A percentile compares a stretch with the other conserved stretches of the same genome.
These are phyloP conservation scores for Lachnellula suecica DNA, from an alignment of 2,329 filamentous ascomycete genomes.

Conservation along the genomic window DNA sequence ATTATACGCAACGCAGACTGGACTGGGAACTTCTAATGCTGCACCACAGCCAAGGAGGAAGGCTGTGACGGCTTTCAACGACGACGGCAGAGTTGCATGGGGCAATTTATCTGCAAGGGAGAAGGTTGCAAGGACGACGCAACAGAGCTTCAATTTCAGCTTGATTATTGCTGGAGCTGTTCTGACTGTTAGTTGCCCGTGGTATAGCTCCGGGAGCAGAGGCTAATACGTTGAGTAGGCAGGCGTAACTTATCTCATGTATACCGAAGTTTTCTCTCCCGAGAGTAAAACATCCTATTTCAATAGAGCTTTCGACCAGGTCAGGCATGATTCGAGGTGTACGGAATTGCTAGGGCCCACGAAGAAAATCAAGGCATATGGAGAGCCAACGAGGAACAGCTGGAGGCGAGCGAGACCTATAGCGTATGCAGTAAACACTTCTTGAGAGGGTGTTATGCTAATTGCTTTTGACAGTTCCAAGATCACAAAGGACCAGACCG, in stretches of 20 bases:
- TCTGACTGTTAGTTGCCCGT: constrained; percentile 61
- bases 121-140: constrained; percentile 80
- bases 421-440: constrained; percentile 42
- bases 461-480: constrained; percentile 52
- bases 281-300: constrained; percentile 86
- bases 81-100: constrained; percentile 83
- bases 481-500: constrained; percentile 67
- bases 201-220: background rate
- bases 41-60: constrained; percentile 52
- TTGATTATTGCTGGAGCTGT: constrained; percentile 73
- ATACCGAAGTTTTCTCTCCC: constrained; percentile 78
- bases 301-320: constrained; percentile 78
- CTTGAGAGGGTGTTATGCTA: constrained; percentile 24
- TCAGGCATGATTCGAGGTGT: constrained; percentile 72
- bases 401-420: constrained; percentile 71
- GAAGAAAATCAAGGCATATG: constrained; percentile 76
- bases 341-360: constrained; percentile 71
- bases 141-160: constrained; percentile 87
- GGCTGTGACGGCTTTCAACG: constrained; percentile 80
- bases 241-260: constrained; percentile 76
- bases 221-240: constrained; percentile 48
- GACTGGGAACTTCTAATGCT: constrained; percentile 35
- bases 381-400: constrained; percentile 77
- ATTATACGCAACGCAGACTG: constrained; percentile 58
- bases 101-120: constrained; percentile 70